These are phyloP conservation scores for Kuraishia molischiana DNA, from an alignment of 805 yeast genomes.

Conservation along the genomic window DNA sequence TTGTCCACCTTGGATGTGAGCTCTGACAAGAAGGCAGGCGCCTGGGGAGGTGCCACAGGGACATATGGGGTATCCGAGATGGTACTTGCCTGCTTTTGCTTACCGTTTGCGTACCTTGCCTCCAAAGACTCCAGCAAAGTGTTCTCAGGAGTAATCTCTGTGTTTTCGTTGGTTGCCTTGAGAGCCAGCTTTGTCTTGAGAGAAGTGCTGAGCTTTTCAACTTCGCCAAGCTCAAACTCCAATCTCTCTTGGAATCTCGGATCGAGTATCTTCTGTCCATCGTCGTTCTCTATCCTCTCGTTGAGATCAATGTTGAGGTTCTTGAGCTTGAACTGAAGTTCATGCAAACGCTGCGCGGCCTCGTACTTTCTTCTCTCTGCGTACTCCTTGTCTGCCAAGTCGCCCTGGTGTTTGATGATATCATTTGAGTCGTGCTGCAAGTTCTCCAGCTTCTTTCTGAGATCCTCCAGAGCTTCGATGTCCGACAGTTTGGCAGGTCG, in stretches of 20 bases:
- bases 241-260: constrained; percentile 18
- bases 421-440: constrained; percentile 71
- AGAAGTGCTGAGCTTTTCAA: constrained; percentile 28
- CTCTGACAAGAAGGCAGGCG: constrained; percentile 44
- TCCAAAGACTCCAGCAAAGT: constrained; percentile 20
- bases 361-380: constrained; percentile 49
- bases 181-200: constrained; percentile 26
- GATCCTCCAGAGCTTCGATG: constrained; percentile 39
- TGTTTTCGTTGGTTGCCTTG: constrained; percentile 9
- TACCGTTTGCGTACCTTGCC: constrained; percentile 34
- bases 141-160: not conserved
- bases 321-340: constrained; percentile 57
- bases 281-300: constrained; percentile 2
- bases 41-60: constrained; percentile 23
- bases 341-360: constrained; percentile 64
- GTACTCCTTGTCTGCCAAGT: constrained; percentile 37
- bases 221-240: constrained; percentile 30
- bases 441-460: constrained; percentile 48
- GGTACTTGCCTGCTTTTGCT: constrained; percentile 19
- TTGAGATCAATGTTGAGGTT: constrained; percentile 54
- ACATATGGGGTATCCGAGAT: constrained; percentile 16
- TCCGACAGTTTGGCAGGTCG: constrained; percentile 39
- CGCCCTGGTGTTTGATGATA: constrained; percentile 54
- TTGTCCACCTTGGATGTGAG: constrained; percentile 38
- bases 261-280: constrained; percentile 16